These are phyloP conservation scores for Trypanosoma brucei DNA, from an alignment of 208 protist species.

Conservation along the genomic window DNA sequence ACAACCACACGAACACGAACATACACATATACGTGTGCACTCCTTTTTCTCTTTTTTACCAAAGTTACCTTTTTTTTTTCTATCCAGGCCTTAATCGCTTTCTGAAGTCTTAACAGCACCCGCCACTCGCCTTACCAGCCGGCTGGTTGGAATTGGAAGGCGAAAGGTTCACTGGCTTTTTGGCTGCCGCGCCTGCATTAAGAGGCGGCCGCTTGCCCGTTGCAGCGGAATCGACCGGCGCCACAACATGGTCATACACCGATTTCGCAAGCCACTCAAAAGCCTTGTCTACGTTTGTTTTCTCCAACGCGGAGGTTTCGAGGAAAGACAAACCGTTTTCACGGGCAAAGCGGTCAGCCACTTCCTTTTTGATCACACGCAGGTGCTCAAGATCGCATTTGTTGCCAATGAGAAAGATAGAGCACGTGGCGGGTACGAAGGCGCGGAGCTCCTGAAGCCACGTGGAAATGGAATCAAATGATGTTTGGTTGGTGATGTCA, in stretches of 20 bases:
- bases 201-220: slow-evolving; percentile 18
- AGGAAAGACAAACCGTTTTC: slow-evolving; percentile 96
- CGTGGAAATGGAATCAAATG: slow-evolving; percentile 96
- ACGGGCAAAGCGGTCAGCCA: slow-evolving; percentile 93
- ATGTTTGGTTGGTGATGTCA: slow-evolving; percentile 97
- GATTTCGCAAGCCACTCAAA: slow-evolving; percentile 98
- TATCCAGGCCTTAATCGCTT: not conserved
- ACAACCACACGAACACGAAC: too few species aligned
- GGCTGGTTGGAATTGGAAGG: slow-evolving; percentile 8
- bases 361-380: slow-evolving; percentile 92
- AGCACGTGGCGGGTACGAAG: slow-evolving; percentile 95
- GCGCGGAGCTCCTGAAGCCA: slow-evolving; percentile 98
- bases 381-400: slow-evolving; percentile 94
- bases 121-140: slow-evolving; percentile 24
- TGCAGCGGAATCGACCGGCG: slow-evolving; percentile 35
- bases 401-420: slow-evolving; percentile 99
- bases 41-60: too few species aligned
- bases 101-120: slow-evolving; percentile 38
- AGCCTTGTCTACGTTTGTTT: slow-evolving; percentile 98
- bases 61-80: too few species aligned
- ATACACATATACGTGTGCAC: too few species aligned
- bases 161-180: slow-evolving; percentile 19
- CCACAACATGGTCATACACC: slow-evolving; percentile 84
- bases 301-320: slow-evolving; percentile 98
- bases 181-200: slow-evolving; percentile 29